Conservation (phyloP, 208 protist species). For the Trypanosoma conorhini region DNA sequence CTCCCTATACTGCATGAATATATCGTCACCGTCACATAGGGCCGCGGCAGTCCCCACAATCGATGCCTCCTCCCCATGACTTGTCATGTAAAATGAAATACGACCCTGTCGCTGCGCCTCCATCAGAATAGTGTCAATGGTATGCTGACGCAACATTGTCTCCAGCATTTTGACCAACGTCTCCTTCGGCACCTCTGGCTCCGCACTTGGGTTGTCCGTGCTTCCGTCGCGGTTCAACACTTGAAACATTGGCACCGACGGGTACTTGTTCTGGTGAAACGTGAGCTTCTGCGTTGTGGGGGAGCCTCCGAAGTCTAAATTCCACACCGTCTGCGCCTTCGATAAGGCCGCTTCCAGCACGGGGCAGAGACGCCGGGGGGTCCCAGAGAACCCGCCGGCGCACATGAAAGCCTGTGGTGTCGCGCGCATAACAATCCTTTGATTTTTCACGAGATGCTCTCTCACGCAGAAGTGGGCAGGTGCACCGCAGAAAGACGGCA, state of each 20-base stretch:
- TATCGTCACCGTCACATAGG: constrained; percentile 85
- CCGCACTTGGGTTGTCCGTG: constrained; percentile 24
- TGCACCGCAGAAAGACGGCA: neutral
- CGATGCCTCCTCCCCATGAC: constrained; percentile 95
- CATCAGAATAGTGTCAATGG: constrained; percentile 94
- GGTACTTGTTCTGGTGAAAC: constrained; percentile 41
- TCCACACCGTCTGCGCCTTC: constrained; percentile 61
- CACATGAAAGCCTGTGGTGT: neutral
- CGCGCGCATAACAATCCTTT: constrained; percentile 5
- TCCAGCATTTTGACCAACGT: constrained; percentile 76
- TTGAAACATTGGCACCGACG: constrained; percentile 60
- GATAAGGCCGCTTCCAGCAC: constrained; percentile 41
- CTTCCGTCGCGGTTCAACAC: constrained; percentile 61
- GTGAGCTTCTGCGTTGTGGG: constrained; percentile 49
- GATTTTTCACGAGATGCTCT: neutral
- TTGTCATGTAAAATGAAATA: constrained; percentile 98
- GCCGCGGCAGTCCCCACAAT: constrained; percentile 91
- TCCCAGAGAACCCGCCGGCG: constrained; percentile 11
- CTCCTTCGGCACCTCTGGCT: constrained; percentile 16
- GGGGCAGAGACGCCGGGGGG: constrained; percentile 1
- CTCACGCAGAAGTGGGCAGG: neutral
- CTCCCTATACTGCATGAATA: constrained; percentile 97
- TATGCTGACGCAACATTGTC: constrained; percentile 92
- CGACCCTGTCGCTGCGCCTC: constrained; percentile 95
- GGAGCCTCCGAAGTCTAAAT: constrained; percentile 53